Evolutionary conservation across 108 stramenopile genomes (phyloP), one percentile per base, ranked within the genome.

Genomic region (Stephanodiscus minutulus): DNA sequence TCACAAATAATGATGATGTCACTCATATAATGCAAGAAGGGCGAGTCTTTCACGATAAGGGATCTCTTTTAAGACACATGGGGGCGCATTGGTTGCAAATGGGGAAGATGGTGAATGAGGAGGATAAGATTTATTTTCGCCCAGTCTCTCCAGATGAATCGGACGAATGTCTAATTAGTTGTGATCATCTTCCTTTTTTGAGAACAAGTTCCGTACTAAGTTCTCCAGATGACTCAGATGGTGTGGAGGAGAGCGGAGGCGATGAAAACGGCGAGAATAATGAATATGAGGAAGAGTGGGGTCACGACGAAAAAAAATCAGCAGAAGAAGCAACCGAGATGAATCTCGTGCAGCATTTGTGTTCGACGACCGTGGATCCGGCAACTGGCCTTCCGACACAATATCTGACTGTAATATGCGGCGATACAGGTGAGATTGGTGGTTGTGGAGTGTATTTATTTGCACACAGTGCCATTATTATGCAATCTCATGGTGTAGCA

Each of bases 331-430:
- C 35, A 20, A 13, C 12, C 11, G 71, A 59, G 5, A 53, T 72
- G 71, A 46, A 37, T 7, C 48, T 50, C 33, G 61, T 72, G 29
- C 33, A 63, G n/a, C 71, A 72, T 35, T 46, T 71, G 25, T 71
- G 59, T 36, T 61, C 61, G 12, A 72, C 61, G 8, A 36, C 59
- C n/a, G 36, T 25, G 13, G 61, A 63, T 28, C 20, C 58, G n/a
- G 29, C 50, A 12, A 24, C 71, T 2, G 61, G 61, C 27, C 21
- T 72, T 17, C 71, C 71, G 17, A 52, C 21, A 1, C 61, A 72
- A 54, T 54, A 22, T 15, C 9, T 72, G 20, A 59, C 58, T 8
- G 48, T 72, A 7, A 39, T 72, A 13, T 57, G 58, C 20, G 44
- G 24, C 15, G 11, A 18, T 22, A 24, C 71, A 17, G 71, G 71